Conservation (phyloP, 139 green algal species). For the Nannochloris sp. region DNA sequence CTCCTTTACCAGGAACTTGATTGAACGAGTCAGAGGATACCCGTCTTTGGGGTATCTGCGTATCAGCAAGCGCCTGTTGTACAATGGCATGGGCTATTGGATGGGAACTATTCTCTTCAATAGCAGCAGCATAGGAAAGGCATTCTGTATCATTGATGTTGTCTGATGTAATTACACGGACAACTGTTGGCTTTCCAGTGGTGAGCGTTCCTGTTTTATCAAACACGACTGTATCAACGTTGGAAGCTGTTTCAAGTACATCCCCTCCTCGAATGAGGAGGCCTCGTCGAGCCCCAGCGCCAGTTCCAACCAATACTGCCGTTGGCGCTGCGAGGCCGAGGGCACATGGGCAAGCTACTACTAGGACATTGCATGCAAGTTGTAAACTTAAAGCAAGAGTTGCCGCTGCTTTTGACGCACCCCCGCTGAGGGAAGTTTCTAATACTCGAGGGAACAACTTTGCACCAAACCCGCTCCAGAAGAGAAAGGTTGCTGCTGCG, state of each 20-base stretch:
- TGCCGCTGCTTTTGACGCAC: conserved; percentile 13
- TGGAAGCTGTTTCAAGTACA: conserved; percentile 56
- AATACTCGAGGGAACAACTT: conserved; percentile 57
- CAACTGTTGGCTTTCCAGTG: conserved; percentile 58
- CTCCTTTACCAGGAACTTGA: conserved; percentile 70
- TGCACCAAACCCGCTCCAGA: conserved; percentile 59
- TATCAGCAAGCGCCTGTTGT: conserved; percentile 3
- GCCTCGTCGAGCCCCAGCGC: conserved; percentile 56
- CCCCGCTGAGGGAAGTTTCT: conserved; percentile 13
- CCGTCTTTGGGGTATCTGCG: background rate
- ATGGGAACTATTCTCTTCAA: conserved; percentile 65
- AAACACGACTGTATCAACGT: conserved; percentile 80
- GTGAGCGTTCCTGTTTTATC: conserved; percentile 96
- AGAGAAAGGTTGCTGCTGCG: conserved; percentile 63
- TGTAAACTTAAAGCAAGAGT: conserved; percentile 61
- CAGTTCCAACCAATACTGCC: conserved; percentile 83
- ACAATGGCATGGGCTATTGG: conserved; percentile 55
- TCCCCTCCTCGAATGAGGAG: conserved; percentile 81
- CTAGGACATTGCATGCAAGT: conserved; percentile 86
- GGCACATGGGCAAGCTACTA: conserved; percentile 89
- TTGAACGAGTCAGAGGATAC: conserved; percentile 51
- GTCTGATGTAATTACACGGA: conserved; percentile 4
- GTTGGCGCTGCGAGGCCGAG: conserved; percentile 87
- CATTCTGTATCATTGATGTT: background rate
- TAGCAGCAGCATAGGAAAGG: conserved; percentile 49